A percentile compares a stretch with the other conserved stretches of the same genome.
Conservation (phyloP, 768 basidiomycete species). For the Hortiboletus flavorubellus region DNA sequence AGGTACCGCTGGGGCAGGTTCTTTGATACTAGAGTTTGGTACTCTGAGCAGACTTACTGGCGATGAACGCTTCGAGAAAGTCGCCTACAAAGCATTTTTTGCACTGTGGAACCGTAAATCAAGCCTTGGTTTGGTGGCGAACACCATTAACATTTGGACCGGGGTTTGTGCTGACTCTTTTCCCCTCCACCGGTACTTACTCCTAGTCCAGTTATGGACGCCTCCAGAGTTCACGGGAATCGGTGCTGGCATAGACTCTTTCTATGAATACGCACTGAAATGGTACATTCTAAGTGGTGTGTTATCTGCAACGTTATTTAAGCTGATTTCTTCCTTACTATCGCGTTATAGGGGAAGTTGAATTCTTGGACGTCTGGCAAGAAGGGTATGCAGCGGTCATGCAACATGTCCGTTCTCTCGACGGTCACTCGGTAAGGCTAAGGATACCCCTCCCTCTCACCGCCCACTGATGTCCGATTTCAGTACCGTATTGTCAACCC, state of each 20-base stretch:
- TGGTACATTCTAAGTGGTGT: conserved; percentile 85
- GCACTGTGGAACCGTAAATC: conserved; percentile 92
- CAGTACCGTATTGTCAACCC: conserved; percentile 89
- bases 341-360: conserved; percentile 55
- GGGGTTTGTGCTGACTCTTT: conserved; percentile 52
- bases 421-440: conserved; percentile 78
- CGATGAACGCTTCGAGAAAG: conserved; percentile 86
- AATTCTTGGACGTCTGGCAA: conserved; percentile 82
- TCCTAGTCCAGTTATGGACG: conserved; percentile 54
- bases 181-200: conserved; percentile 3
- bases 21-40: conserved; percentile 92
- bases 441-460: neutral
- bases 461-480: neutral
- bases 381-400: conserved; percentile 82
- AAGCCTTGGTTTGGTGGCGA: conserved; percentile 81
- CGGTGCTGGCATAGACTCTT: conserved; percentile 94
- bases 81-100: conserved; percentile 86
- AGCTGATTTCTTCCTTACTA: neutral
- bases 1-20: conserved; percentile 93
- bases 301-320: conserved; percentile 10
- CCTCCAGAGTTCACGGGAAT: conserved; percentile 74
- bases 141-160: conserved; percentile 79
- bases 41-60: conserved; percentile 88
- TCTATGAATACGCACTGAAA: conserved; percentile 92
- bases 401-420: conserved; percentile 74